phyloP scores from a whole-genome alignment of 306 rosid species.

The Malus orientalis region DNA sequence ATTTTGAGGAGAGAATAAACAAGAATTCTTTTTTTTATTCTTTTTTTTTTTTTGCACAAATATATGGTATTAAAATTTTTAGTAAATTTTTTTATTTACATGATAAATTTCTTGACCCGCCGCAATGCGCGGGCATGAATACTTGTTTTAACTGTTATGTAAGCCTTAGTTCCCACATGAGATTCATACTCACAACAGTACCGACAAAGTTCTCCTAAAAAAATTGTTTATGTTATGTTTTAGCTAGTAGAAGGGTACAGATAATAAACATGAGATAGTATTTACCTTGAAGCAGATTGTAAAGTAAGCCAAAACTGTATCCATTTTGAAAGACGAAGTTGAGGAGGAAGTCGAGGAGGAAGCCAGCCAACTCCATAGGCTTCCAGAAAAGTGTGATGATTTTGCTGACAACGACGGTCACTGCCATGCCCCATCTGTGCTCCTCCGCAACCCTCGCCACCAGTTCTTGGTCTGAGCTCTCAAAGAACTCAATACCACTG shows the following conservation, averaged over 20 bases:
- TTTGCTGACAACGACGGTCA: constrained; percentile 46
- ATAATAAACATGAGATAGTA: background rate
- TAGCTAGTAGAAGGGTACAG: background rate
- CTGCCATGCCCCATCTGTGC: constrained; percentile 45
- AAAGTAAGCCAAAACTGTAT: constrained; percentile 35
- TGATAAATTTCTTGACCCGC: too few relatives aligned
- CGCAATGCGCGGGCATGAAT: too few relatives aligned
- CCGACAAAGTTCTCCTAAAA: too few relatives aligned
- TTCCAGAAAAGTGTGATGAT: constrained; percentile 37
- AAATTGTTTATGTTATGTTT: too few relatives aligned
- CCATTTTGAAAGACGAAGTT: constrained; percentile 58
- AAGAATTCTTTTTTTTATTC: too few relatives aligned
- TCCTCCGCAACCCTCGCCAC: constrained; percentile 3
- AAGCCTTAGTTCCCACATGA: too few relatives aligned
- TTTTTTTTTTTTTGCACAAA: too few relatives aligned
- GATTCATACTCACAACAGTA: too few relatives aligned
- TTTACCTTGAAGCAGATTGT: constrained; percentile 45
- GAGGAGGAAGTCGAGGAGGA: constrained; percentile 50
- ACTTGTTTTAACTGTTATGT: too few relatives aligned
- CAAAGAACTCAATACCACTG: constrained; percentile 31
- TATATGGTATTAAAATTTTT: too few relatives aligned
- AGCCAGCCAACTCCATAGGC: constrained; percentile 61
- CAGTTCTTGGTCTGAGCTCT: constrained; percentile 26
- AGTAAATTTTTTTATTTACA: too few relatives aligned
- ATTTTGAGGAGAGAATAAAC: too few relatives aligned